Base-by-base conservation (phyloP, 371 early-diverging fungal species). In the Syncephalastrum racemosum region DNA sequence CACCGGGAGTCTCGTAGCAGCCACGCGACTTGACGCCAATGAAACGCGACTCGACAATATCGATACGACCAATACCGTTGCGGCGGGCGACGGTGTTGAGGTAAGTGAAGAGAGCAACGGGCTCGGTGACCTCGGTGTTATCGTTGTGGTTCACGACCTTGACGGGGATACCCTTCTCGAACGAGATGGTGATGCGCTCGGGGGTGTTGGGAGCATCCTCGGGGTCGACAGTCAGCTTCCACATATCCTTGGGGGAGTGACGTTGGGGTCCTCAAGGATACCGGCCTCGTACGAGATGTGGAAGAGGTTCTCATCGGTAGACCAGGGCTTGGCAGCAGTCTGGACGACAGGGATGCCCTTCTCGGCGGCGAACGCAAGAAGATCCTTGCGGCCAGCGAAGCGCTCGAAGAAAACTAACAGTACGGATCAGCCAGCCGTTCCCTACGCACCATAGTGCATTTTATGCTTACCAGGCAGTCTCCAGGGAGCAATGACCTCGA, bases 231-330 rank as follows among this genome's bases (percentile, higher is more conserved):
- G 95, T 97, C 42, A 98, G 80, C 83, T 96, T 95, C 98, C 97
- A 97, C 97, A 96, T 96, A 64, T 97, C 95, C 74, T 84, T 86
- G 66, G 96, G 96, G 98, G 96, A 24, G 95, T 94, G 51, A 86
- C 82, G 69, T 90, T 84, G 54, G 98, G 98, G 67, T 98, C 95
- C 71, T 92, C 91, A 25, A 97, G 89, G 59, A 96, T 93, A 70
- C 96, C 97, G 60, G 96, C 98, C 79, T 97, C 98, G 66, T 92
- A 96, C 27, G 94, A 93, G 76, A 96, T 97, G 79, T 97, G 98
- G 89, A 90, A 97, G 70, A 98, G 73, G 85, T 97, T 98, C 80
- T 96, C 98, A 75, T 98, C 98, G n/a, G 96, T 96, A 13, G 94
- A 93, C 96, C 96, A 98, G 44, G 98, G 97, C 85, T 96, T 95